Percentiles rank a stretch among this genome's conserved stretches.
phyloP scores from a whole-genome alignment of 106 monocot genomes.

The Xerophyta viscosa region DNA sequence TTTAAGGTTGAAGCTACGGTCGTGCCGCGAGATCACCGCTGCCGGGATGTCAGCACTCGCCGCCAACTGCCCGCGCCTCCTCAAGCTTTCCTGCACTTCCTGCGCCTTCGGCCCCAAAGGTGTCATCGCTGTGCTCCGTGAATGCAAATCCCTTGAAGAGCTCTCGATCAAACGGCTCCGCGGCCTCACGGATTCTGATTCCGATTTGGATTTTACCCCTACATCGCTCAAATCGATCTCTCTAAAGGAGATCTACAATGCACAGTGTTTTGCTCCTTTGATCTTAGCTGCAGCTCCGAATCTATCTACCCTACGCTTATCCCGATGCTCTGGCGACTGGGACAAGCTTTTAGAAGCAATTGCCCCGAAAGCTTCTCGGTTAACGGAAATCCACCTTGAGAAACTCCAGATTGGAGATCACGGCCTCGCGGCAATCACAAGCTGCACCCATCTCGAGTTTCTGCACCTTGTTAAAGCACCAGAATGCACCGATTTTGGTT shows the following conservation, averaged over 20 bases:
- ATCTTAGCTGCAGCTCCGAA: constrained; percentile 42
- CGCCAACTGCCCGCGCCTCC: constrained; percentile 33
- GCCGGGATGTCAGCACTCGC: constrained; percentile 50
- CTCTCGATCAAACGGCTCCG: constrained; percentile 66
- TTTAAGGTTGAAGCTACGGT: constrained; percentile 65
- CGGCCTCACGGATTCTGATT: constrained; percentile 26
- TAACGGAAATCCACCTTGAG: constrained; percentile 72
- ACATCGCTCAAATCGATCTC: constrained; percentile 48
- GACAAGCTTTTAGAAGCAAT: constrained; percentile 45
- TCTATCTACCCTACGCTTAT: constrained; percentile 48
- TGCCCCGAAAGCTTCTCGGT: constrained; percentile 12
- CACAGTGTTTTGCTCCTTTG: constrained; percentile 53
- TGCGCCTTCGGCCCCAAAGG: constrained; percentile 72
- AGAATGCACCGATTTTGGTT: constrained; percentile 52
- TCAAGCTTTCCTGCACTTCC: constrained; percentile 65
- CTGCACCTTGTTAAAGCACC: constrained; percentile 78
- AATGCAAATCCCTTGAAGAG: constrained; percentile 53
- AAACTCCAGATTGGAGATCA: constrained; percentile 67
- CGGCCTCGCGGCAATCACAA: constrained; percentile 34
- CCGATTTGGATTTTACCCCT: too few relatives aligned
- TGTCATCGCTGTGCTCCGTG: constrained; percentile 45
- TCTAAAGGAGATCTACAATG: constrained; percentile 74
- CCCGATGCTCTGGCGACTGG: constrained; percentile 79
- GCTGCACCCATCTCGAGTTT: constrained; percentile 45
- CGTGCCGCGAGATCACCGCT: constrained; percentile 56